phyloP scores from a whole-genome alignment of 352 stramenopile species.

The Phytopythium chamaehyphon region DNA sequence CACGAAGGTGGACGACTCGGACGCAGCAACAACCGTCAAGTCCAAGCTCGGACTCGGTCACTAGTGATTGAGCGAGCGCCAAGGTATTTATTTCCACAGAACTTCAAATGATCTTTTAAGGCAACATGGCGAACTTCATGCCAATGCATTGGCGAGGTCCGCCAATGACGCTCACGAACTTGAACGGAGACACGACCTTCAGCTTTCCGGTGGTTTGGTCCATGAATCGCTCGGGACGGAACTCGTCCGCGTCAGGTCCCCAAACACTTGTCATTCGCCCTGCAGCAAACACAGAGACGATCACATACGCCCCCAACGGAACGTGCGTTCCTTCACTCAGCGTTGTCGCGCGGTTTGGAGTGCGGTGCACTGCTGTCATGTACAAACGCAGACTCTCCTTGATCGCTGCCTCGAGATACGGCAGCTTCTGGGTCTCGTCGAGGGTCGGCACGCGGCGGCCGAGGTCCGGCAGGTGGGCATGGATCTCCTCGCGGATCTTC shows the following conservation, averaged over 20 bases:
- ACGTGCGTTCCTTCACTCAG: conserved; percentile 52
- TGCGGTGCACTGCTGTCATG: conserved; percentile 39
- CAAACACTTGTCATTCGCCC: conserved; percentile 35
- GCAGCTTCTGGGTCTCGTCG: conserved; percentile 41
- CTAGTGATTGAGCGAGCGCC: not conserved
- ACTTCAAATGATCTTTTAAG: not conserved
- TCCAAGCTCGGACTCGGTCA: conserved; percentile 6
- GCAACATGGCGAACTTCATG: conserved; percentile 41
- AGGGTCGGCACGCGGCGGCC: conserved; percentile 19
- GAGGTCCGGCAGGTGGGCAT: conserved; percentile 15
- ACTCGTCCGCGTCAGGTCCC: conserved; percentile 38
- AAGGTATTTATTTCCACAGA: conserved; percentile 1
- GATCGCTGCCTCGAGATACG: conserved; percentile 60
- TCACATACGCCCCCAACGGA: conserved; percentile 28
- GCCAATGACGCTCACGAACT: conserved; percentile 53
- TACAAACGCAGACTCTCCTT: conserved; percentile 64
- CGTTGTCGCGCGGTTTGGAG: conserved; percentile 35
- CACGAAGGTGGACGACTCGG: conserved; percentile 57
- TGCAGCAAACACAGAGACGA: conserved; percentile 47
- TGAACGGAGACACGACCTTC: conserved; percentile 31
- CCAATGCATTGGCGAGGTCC: conserved; percentile 54
- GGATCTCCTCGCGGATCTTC: conserved; percentile 36
- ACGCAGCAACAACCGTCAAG: conserved; percentile 22
- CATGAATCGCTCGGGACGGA: conserved; percentile 51
- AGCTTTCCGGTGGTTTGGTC: conserved; percentile 24